Evolutionary conservation across 202 grass and related monocot genomes (phyloP), one percentile per base, ranked within the genome.

Genomic region (Sporobolus alterniflorus): DNA sequence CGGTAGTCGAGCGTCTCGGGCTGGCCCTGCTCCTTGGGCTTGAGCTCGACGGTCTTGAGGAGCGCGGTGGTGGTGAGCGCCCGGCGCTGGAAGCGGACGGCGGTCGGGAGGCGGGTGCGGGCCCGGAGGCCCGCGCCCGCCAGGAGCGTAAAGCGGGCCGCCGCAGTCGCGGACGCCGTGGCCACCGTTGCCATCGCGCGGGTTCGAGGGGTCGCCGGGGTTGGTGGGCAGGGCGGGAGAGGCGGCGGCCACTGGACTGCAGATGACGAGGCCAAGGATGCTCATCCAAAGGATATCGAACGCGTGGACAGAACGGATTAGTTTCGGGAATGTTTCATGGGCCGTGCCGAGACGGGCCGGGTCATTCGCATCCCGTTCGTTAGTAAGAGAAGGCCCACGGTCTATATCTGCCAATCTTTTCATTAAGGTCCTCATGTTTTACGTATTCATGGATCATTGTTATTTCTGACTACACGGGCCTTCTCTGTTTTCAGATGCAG

Each of bases 1-100:
- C 93, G 90, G 89, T 99, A 94, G 79, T 99, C 89, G 34, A 99
- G 93, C 59, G 93, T 96, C 71, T 96, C 91, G 13, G 89, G 89
- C 67, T 83, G 77, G 14, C 96, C 96, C 55, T 75, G 70, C 81
- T 86, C 83, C 96, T 90, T 83, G 77, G 77, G 90, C 70, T 55
- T 83, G 77, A 99, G 79, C 32, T 92, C 92, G 36, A 49, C 78
- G 82, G 73, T 55, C 71, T 61, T 82, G 36, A 89, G 77, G 62
- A 95, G 89, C 54, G 91, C 91, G 36, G 96, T 88, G 72, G 96
- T 88, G 86, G 87, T 69, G 79, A 90, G 61, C 33, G 64, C 84
- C 84, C 72, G 87, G 57, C 89, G 83, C 83, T 80, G 72, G 83
- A 71, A 80, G 20, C 83, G 80, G 16, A 96, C 72, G 69, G 69